Conservation (phyloP, 805 yeast genomes). For the Starmerella cellae region DNA sequence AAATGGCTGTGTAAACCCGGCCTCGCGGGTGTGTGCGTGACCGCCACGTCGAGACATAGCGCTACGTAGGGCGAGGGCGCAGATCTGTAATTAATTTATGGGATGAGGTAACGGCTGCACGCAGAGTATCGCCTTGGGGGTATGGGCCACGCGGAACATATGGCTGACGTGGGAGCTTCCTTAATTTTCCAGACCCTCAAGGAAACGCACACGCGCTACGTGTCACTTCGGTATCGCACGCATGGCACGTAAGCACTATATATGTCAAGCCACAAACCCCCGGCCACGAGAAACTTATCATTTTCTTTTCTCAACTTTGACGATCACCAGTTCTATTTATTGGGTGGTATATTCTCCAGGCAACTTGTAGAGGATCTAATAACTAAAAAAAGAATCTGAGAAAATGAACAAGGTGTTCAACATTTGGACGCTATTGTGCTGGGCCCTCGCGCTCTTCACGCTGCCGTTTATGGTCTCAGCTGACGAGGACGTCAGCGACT, state of each 20-base stretch:
- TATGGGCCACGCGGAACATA: too few species aligned
- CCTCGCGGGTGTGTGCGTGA: too few species aligned
- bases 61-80: too few species aligned
- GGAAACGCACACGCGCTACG: neutral
- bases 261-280: neutral
- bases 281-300: neutral
- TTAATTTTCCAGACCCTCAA: neutral
- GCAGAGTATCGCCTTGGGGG: too few species aligned
- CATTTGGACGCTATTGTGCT: constrained; percentile 27
- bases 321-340: constrained; percentile 1
- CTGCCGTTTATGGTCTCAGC: constrained; percentile 26
- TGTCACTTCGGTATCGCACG: neutral
- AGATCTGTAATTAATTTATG: too few species aligned
- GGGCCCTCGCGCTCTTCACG: constrained; percentile 26
- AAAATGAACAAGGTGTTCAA: constrained; percentile 18
- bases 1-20: too few species aligned
- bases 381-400: neutral
- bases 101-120: too few species aligned
- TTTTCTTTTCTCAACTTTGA: neutral
- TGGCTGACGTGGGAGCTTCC: neutral
- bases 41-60: too few species aligned
- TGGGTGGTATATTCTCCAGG: too few species aligned
- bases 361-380: too few species aligned
- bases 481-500: constrained; percentile 28
- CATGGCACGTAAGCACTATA: neutral